phyloP scores from a whole-genome alignment of 2,329 filamentous ascomycete species.

The Venturia oleaginea region DNA sequence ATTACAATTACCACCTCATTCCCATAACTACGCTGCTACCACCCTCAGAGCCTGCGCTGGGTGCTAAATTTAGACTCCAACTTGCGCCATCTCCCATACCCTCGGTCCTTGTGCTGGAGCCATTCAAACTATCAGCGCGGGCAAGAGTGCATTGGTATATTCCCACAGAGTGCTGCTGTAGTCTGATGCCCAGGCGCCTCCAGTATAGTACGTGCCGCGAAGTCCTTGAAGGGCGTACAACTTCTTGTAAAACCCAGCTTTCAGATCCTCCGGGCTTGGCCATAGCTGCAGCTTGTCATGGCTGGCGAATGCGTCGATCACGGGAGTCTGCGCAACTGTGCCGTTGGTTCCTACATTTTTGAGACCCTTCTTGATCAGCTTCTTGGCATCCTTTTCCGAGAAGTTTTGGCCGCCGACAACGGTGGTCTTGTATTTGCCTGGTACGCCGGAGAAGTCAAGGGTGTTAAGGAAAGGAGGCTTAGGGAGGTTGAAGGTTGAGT shows the following conservation, averaged over 20 bases:
- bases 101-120: no score
- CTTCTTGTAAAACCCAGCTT: slow-evolving; percentile 19
- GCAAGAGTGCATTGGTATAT: slow-evolving; percentile 15
- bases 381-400: background rate
- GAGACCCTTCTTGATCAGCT: background rate
- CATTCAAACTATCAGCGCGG: background rate
- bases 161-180: slow-evolving; percentile 20
- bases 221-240: slow-evolving; percentile 21
- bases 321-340: background rate
- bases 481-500: background rate
- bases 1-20: background rate
- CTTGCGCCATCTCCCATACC: background rate
- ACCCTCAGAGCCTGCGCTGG: background rate
- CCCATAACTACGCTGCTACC: background rate
- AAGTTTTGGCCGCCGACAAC: background rate
- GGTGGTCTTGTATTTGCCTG: background rate
- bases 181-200: slow-evolving; percentile 18
- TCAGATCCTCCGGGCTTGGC: slow-evolving; percentile 15
- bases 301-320: background rate
- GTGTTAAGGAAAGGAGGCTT: background rate
- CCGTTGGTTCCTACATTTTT: background rate
- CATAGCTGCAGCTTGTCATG: background rate
- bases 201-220: slow-evolving; percentile 20
- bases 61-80: background rate
- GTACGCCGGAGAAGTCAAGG: background rate